Base-by-base conservation (phyloP, 2,329 filamentous ascomycete genomes). In the Fusarium floridanum region DNA sequence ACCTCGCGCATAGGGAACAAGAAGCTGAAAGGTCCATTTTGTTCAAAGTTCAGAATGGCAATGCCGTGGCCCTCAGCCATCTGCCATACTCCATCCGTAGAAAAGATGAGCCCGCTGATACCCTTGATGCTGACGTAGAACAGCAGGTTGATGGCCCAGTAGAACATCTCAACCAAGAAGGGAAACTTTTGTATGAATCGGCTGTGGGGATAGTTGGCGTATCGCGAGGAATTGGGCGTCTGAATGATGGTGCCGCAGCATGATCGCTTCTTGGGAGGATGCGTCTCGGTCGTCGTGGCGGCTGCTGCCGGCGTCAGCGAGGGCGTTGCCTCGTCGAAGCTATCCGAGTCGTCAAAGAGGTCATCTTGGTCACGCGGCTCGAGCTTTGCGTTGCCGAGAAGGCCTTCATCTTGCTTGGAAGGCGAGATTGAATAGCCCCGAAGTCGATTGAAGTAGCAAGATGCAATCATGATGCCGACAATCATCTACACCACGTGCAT, bases 101-200 rank as follows among this genome's bases (percentile, higher is more conserved):
- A 77, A 29, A 82, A 82, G 62, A 85, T 81, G 10, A 82, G 76
- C 24, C 77, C 79, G 37, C 78, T 79, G 24, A 70, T 62, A 4
- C 65, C 67, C 65, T 80, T 77, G 61, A 79, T 76, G 50, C 74
- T 59, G 64, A 80, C 79, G 82, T 93, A 93, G 79, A 92, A 91
- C 55, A 87, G 84, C 73, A 91, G 89, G 77, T 91, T 92, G 75
- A 93, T 85, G 50, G 88, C 86, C 91, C 91, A 93, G 83, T 93
- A 93, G 80, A 93, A 93, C 90, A 93, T 93, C 81, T 93, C 91
- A 59, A 93, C 87, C 64, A 93, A 81, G 78, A 93, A 93, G 6
- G 92, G 91, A 37, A 82, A 92, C 78, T 91, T 91, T 79, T 92
- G 89, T 68, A 93, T 84, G 65, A 93, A 85, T 29, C 90, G 86